Conservation (phyloP, 805 yeast species). For the Debaryomyces hansenii region DNA sequence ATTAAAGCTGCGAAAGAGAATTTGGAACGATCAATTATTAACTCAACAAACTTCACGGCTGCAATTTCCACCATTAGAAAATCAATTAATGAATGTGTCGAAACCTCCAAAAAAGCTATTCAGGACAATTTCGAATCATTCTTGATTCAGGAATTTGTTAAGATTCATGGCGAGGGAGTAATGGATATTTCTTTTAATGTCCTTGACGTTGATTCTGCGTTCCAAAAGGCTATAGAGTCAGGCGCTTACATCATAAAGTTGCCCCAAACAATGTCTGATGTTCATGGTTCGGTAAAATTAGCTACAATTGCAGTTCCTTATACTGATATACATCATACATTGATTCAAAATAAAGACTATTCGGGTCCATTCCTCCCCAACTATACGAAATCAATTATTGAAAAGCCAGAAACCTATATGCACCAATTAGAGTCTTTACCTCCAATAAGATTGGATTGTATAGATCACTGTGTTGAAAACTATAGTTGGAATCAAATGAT, state of each 20-base stretch:
- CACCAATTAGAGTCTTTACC: conserved; percentile 19
- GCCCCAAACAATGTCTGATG: conserved; percentile 37
- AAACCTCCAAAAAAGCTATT: conserved; percentile 14
- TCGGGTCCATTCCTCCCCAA: conserved; percentile 51
- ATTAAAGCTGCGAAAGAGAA: conserved; percentile 1
- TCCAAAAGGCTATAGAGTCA: conserved; percentile 42
- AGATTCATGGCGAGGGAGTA: conserved; percentile 75
- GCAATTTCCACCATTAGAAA: conserved; percentile 8
- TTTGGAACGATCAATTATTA: conserved; percentile 11
- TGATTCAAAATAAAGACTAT: conserved; percentile 50
- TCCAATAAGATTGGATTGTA: conserved; percentile 37
- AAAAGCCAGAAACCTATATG: background rate
- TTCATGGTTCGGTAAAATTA: conserved; percentile 47
- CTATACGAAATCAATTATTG: conserved; percentile 6
- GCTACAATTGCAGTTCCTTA: conserved; percentile 47
- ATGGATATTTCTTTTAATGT: conserved; percentile 74
- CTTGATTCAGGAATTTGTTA: conserved; percentile 24
- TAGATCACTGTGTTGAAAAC: conserved; percentile 85
- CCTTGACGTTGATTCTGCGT: conserved; percentile 46
- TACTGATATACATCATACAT: conserved; percentile 71
- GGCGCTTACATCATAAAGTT: conserved; percentile 49
- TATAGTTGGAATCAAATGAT: conserved; percentile 69
- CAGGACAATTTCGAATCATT: conserved; percentile 15
- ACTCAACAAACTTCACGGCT: conserved; percentile 11
- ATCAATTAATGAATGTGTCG: conserved; percentile 13